These are phyloP conservation scores for Phytophthora tubulina DNA, from an alignment of 352 stramenopile genomes.

Conservation along the genomic window DNA sequence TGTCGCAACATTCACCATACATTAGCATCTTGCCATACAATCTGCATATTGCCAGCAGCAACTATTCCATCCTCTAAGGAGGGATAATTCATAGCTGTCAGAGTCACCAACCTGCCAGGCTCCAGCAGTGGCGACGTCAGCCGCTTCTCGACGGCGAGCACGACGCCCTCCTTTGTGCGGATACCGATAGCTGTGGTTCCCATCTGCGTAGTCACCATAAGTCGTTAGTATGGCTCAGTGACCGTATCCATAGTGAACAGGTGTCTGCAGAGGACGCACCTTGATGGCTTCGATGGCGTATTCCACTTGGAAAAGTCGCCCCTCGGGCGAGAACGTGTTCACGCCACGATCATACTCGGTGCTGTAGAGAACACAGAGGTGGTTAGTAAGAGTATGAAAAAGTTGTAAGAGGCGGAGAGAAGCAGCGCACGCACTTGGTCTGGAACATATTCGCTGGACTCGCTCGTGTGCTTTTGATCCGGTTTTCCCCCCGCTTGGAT, in stretches of 20 bases:
- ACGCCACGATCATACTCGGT: slow-evolving; percentile 99
- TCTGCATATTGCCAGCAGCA: not conserved
- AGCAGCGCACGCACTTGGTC: slow-evolving; percentile 55
- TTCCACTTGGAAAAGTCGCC: slow-evolving; percentile 99
- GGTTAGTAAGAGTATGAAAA: not conserved
- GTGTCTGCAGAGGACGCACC: slow-evolving; percentile 43
- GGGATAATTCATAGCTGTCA: not conserved
- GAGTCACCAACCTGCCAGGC: slow-evolving; percentile 72
- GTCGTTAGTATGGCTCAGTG: not conserved
- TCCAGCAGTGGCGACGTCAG: slow-evolving; percentile 97
- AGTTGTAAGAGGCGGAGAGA: not conserved
- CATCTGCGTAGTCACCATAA: slow-evolving; percentile 66
- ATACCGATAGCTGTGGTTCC: slow-evolving; percentile 99
- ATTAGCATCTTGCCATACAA: slow-evolving; percentile 2
- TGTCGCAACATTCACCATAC: slow-evolving; percentile 1
- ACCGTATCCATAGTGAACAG: not conserved
- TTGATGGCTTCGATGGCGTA: slow-evolving; percentile 99
- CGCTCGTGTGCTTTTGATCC: slow-evolving; percentile 23
- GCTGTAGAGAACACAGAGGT: slow-evolving; percentile 45
- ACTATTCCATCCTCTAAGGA: not conserved
- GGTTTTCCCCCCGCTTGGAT: slow-evolving; percentile 44
- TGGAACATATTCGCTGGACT: slow-evolving; percentile 59
- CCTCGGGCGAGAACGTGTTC: slow-evolving; percentile 99
- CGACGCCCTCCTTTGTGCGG: slow-evolving; percentile 97
- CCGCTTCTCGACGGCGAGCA: slow-evolving; percentile 99